Base-by-base conservation (phyloP, 306 rosid genomes). In the Acacia crassicarpa region DNA sequence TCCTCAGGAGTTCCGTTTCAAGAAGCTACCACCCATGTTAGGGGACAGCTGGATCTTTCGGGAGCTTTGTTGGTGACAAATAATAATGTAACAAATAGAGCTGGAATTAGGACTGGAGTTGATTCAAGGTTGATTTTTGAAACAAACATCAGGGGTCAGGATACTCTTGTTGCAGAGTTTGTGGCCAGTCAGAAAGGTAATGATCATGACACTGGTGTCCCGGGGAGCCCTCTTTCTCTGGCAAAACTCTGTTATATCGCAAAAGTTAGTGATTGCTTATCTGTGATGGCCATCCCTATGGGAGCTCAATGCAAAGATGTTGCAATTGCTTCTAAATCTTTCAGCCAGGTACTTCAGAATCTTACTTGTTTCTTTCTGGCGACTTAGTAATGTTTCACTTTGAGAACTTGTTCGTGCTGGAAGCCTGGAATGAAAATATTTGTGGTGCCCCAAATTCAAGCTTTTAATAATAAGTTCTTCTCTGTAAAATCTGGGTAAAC, bases 261-360 rank as follows among this genome's bases (percentile, higher is more conserved):
- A 19, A 83, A 83, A 78, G 80, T 88, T 32, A 77, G 85, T 73
- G 89, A 93, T 76, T 93, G 94, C 90, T 80, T 93, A 15, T 96
- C 98, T 30, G 82, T 91, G 17, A 75, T 78, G 81, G 90, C 88
- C 27, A 83, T 89, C 43, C 97, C 98, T 1, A 48, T 93, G n/a
- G 99, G 98, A 75, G 98, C 94, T 25, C 93, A 80, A 44, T 90
- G 98, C 86, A 86, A 94, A 70, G 99, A 96, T 84, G 90, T 89
- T 77, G 94, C 89, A 35, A 40, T 81, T 71, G 38, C 89, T 80
- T 83, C 92, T 9, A 81, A 75, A 76, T 90, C 94, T 88, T 80
- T 90, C 69, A 74, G 80, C 78, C 91, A 80, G 96, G 99, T 93
- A 82, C 53, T n/a, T 20, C 68, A 40, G 49, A 48, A 45, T 71